Evolutionary conservation across 2,329 filamentous ascomycete genomes (phyloP), one percentile per base, ranked within the genome.

Genomic region (Pseudogymnoascus sp.): DNA sequence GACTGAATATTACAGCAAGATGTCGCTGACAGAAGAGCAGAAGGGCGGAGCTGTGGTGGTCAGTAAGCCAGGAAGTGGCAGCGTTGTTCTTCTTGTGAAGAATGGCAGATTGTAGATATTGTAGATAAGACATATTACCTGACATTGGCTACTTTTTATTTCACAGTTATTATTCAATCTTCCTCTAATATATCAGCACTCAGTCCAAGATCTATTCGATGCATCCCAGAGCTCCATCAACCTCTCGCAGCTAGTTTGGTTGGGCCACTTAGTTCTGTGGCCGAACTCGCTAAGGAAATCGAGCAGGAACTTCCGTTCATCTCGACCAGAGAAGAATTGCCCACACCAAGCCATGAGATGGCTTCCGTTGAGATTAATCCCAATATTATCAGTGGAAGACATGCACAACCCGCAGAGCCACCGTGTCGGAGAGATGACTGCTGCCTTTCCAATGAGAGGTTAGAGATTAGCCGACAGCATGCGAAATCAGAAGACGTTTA

Each of bases 11-110:
- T 97, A 95, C 74, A 78, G 81, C 62, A 89, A 88, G 78, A 42
- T 65, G 67, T 71, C 79, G 5, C 70, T 86, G 65, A 88, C 80
- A 0, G 81, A 84, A 21, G 90, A 94, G 76, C 89, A 92, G 76
- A 79, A 88, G 70, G 81, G 84, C 62, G 85, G 86, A 61, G 92
- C 92, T 0, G 88, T 97, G 64, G 90, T 97, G 31, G 91, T 96
- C 58, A 96, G 90, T 71, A 88, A 90, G 74, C 94, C 94, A 0
- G 90, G 90, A 5, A 86, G 87, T 67, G 91, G 91, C 29, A 87
- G 84, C 67, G 82, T 80, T 1, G 72, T 86, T 10, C 83, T 79
- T 63, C 65, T 77, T 48, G 74, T 80, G 13, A 13, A 13, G 41
- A 27, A 17, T 7, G n/a, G 10, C 4, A 27, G 41, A 10, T 36